A percentile compares a stretch with the other conserved stretches of the same genome.
Evolutionary conservation across 768 basidiomycete species (phyloP).

Genomic region (Melanogaster broomeanus): DNA sequence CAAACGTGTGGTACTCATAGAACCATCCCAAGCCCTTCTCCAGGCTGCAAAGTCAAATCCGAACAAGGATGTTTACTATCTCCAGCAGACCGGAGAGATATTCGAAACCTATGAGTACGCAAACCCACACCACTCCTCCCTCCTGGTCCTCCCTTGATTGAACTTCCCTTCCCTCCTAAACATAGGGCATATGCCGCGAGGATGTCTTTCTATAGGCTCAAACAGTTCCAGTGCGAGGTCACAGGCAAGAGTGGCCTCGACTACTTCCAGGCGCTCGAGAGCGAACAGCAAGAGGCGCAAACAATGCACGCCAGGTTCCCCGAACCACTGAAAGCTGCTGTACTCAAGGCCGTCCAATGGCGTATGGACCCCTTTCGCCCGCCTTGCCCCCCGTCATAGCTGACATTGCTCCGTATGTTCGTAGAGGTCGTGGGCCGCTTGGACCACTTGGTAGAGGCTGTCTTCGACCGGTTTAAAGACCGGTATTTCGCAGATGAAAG

Average conservation of each 20-base stretch:
- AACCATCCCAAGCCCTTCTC: conserved; percentile 72
- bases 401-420: conserved; percentile 17
- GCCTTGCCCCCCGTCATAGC: conserved; percentile 10
- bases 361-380: conserved; percentile 60
- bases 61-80: conserved; percentile 82
- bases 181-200: conserved; percentile 80
- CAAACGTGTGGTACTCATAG: conserved; percentile 87
- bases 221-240: conserved; percentile 97
- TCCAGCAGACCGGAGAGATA: conserved; percentile 94
- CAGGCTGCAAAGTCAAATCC: conserved; percentile 64
- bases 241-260: conserved; percentile 92
- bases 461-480: conserved; percentile 95
- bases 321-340: conserved; percentile 86
- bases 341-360: conserved; percentile 94
- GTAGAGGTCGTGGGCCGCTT: conserved; percentile 95
- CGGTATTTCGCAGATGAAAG: conserved; percentile 92
- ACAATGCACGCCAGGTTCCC: conserved; percentile 92
- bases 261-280: conserved; percentile 93
- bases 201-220: conserved; percentile 92
- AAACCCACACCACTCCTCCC: conserved; percentile 22
- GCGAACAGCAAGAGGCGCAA: conserved; percentile 86
- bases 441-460: conserved; percentile 92
- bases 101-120: conserved; percentile 94
- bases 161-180: conserved; percentile 9
- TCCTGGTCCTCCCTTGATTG: conserved; percentile 26